Evolutionary conservation across 2,329 filamentous ascomycete species (phyloP), one percentile per base, ranked within the genome.

Genomic region (Monilinia aucupariae): DNA sequence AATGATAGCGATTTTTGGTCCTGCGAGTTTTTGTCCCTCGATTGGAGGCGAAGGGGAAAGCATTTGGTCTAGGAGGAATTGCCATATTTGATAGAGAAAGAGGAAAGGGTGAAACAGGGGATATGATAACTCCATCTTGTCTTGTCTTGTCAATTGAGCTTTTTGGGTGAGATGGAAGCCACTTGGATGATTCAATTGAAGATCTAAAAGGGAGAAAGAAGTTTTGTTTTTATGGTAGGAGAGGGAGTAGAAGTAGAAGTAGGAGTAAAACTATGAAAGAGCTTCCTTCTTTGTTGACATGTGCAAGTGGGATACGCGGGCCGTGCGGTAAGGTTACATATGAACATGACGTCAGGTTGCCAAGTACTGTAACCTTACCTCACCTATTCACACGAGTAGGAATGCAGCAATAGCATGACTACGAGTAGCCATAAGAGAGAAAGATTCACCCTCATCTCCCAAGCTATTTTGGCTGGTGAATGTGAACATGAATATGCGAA

Each of bases 31-130:
- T 0, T 78, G 75, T 65, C 81, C 78, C 0, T 85, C 82, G 2
- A 81, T 79, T 0, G 90, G 90, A 5, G 90, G 86, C 6, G 77
- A 79, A 0, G 91, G 90, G 0, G 90, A 86, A 59, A 96, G 82
- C 39, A 91, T 69, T 68, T 81, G 81, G 69, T 82, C 79, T 1
- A 88, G 76, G 9, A 89, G 66, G 77, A 80, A 86, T 79, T 92
- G 88, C 43, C 86, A 74, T 37, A 90, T 62, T 65, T 85, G 80
- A 74, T 86, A 91, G 58, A 88, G 63, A 68, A 86, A 86, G 34
- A 85, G 73, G 51, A 90, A 75, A 2, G 82, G 82, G 53, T 83
- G 78, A n/a, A 81, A 67, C 56, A 25, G 77, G 76, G 68, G 79
- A 47, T 55, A 37, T 27, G 10, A 15, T n/a, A 45, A 45, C 27